Conservation (phyloP, 805 yeast species). For the Tetrapisispora fleetii region DNA sequence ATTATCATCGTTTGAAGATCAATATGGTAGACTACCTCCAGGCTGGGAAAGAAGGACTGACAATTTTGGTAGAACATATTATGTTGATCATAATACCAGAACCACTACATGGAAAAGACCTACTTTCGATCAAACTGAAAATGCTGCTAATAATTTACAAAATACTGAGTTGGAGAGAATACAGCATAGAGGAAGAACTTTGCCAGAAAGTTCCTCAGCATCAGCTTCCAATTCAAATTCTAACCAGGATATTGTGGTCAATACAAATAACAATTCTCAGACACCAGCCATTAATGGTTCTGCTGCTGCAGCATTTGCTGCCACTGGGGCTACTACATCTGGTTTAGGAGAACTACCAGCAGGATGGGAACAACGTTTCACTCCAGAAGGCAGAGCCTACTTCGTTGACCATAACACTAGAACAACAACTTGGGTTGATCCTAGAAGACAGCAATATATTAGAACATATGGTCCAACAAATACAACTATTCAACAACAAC, state of each 20-base stretch:
- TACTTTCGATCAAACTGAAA: constrained; percentile 61
- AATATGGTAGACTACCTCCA: constrained; percentile 89
- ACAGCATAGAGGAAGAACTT: constrained; percentile 81
- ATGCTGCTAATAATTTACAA: constrained; percentile 48
- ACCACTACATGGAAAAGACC: constrained; percentile 99
- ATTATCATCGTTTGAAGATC: constrained; percentile 92
- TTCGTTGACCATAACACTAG: constrained; percentile 99
- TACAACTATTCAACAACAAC: constrained; percentile 94
- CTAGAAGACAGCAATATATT: constrained; percentile 96
- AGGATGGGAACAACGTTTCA: constrained; percentile 98
- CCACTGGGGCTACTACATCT: constrained; percentile 76
- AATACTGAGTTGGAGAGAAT: constrained; percentile 81
- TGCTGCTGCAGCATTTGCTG: constrained; percentile 58
- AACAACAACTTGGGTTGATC: constrained; percentile 99
- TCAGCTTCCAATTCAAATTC: constrained; percentile 20
- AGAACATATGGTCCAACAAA: constrained; percentile 81
- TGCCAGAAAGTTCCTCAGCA: constrained; percentile 47
- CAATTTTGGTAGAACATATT: constrained; percentile 92
- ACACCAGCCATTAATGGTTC: constrained; percentile 41
- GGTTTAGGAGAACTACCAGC: constrained; percentile 96
- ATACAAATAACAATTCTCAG: constrained; percentile 39
- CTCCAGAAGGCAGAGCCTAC: constrained; percentile 97
- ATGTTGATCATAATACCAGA: constrained; percentile 95
- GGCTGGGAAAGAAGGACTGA: constrained; percentile 99
- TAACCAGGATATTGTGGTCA: constrained; percentile 22